Percentiles rank a stretch among this genome's conserved stretches.
These are phyloP conservation scores for Lentinus tigrinus DNA, from an alignment of 768 basidiomycete genomes.

Conservation along the genomic window DNA sequence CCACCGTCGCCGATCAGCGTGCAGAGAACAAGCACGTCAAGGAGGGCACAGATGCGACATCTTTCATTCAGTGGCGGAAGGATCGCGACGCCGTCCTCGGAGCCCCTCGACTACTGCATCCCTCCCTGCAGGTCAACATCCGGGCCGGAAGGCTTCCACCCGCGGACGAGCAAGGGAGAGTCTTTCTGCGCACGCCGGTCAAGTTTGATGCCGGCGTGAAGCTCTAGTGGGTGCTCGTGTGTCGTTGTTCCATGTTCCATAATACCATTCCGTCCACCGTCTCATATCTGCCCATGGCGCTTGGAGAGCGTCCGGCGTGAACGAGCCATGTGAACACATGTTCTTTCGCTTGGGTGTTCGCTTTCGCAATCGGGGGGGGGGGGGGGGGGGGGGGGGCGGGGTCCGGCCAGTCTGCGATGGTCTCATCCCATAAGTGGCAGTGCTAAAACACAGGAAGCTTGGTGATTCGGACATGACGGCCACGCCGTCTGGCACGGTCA, in stretches of 20 bases:
- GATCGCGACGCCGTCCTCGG: constrained; percentile 34
- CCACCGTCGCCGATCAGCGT: constrained; percentile 36
- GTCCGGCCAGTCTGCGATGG: not conserved
- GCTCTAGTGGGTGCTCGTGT: not conserved
- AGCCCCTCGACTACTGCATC: constrained; percentile 35
- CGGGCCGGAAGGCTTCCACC: constrained; percentile 34
- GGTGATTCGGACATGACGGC: constrained; percentile 2
- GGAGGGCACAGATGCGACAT: constrained; percentile 25
- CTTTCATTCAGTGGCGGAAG: constrained; percentile 32
- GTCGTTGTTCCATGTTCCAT: not conserved
- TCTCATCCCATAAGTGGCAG: not conserved
- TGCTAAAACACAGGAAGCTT: constrained; percentile 1
- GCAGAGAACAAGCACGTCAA: constrained; percentile 31
- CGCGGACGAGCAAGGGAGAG: constrained; percentile 24
- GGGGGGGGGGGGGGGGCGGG: too few species aligned
- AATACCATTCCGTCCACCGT: not conserved
- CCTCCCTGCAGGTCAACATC: constrained; percentile 37
- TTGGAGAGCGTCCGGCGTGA: not conserved
- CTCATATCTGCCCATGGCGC: not conserved
- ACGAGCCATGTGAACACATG: not conserved
- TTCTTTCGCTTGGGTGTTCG: too few species aligned
- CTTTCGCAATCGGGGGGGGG: too few species aligned
- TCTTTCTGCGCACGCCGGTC: constrained; percentile 28
- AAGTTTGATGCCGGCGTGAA: constrained; percentile 8
- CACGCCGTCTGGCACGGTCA: not conserved